Evolutionary conservation across 495 filamentous ascomycete species (phyloP).

Genomic region (Pseudoneurospora amorphoporcata): DNA sequence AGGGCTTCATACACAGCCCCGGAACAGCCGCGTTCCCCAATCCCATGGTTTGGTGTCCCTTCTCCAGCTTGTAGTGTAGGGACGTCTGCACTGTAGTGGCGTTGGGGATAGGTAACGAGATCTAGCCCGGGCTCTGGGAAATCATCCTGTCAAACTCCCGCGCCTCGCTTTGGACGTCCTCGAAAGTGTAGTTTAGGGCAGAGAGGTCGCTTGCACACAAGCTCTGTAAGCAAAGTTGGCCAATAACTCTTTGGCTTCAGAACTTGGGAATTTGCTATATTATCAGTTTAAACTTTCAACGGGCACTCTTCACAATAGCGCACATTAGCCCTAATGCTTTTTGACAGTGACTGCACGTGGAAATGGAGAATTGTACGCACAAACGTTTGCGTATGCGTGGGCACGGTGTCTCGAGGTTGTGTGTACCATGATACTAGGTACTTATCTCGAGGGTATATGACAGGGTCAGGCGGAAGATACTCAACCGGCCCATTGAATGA

Average conservation of each 20-base stretch:
- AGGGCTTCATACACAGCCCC: not conserved
- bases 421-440: not conserved
- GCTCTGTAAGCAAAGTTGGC: not conserved
- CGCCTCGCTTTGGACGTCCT: not conserved
- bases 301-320: not conserved
- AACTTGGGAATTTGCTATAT: not conserved
- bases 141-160: not conserved
- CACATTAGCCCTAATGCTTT: not conserved
- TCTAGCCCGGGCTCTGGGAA: constrained; percentile 1
- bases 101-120: constrained; percentile 1
- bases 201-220: not conserved
- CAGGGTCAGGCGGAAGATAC: not conserved
- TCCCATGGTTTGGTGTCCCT: constrained; percentile 7
- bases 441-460: not conserved
- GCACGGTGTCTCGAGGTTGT: not conserved
- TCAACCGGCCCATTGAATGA: not conserved
- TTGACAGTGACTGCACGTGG: not conserved
- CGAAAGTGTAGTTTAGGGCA: not conserved
- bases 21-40: constrained; percentile 5
- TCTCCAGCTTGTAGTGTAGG: not conserved
- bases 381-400: not conserved
- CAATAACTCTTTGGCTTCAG: not conserved
- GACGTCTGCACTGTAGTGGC: constrained; percentile 4
- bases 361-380: not conserved
- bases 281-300: not conserved